A percentile compares a stretch with the other conserved stretches of the same genome.
Evolutionary conservation across 352 stramenopile genomes (phyloP).

Genomic region (Pythium utonaiense): DNA sequence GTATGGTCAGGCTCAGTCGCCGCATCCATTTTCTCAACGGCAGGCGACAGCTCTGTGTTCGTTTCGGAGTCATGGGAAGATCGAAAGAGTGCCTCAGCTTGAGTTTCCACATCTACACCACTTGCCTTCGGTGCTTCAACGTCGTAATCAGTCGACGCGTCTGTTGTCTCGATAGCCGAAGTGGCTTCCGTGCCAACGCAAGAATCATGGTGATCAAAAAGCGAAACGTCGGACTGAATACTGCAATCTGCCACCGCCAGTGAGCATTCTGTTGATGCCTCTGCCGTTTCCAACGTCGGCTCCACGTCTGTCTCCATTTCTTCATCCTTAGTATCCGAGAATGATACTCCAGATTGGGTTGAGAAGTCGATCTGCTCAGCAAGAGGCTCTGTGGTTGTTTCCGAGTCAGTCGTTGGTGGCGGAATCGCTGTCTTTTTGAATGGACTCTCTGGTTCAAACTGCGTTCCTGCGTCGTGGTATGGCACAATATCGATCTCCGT

Average conservation of each 20-base stretch:
- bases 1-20: not conserved
- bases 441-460: slow-evolving; percentile 11
- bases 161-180: not conserved
- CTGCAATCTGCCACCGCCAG: not conserved
- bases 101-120: not conserved
- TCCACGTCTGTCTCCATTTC: not conserved
- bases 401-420: not conserved
- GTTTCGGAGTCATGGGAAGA: not conserved
- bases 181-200: not conserved
- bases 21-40: not conserved
- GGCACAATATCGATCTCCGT: slow-evolving; percentile 20
- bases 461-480: slow-evolving; percentile 13
- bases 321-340: not conserved
- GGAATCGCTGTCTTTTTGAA: not conserved
- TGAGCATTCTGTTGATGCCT: not conserved
- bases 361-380: not conserved
- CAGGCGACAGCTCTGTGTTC: not conserved
- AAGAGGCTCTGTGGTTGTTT: not conserved
- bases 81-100: not conserved
- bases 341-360: not conserved
- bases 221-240: not conserved
- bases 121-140: not conserved
- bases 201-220: not conserved
- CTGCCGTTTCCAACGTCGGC: not conserved
- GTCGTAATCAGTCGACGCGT: not conserved